phyloP scores from a whole-genome alignment of 1,139 yeast genomes.

The Geotrichum histeridarum region DNA sequence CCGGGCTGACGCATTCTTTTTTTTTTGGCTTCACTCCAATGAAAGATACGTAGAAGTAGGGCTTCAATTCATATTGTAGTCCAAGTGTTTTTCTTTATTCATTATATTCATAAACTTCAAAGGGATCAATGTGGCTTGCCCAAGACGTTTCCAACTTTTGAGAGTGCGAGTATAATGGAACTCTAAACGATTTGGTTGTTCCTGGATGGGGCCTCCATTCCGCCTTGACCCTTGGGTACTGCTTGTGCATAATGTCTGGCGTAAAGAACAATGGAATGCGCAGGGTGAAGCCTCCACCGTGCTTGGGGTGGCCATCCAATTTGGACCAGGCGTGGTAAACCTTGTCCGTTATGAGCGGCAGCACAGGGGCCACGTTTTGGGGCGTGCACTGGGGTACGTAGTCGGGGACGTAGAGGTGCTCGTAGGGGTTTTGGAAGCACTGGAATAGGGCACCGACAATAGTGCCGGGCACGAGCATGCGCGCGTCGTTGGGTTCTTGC shows the following conservation, averaged over 20 bases:
- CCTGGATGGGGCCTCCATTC: conserved; percentile 11
- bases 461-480: conserved; percentile 4
- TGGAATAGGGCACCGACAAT: conserved; percentile 10
- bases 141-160: conserved; percentile 10
- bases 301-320: neutral
- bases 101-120: conserved; percentile 5
- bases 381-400: conserved; percentile 2
- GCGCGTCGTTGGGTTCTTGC: neutral
- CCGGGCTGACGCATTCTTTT: conserved; percentile 51
- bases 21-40: no score
- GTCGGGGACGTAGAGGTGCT: neutral
- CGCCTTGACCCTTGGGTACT: conserved; percentile 9
- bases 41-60: no score
- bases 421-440: neutral
- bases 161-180: conserved; percentile 1
- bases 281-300: conserved; percentile 8
- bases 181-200: neutral
- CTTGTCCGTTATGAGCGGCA: conserved; percentile 11
- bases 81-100: no score
- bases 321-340: conserved; percentile 3
- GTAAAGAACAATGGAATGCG: conserved; percentile 11
- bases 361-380: conserved; percentile 3
- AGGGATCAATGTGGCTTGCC: conserved; percentile 15
- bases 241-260: conserved; percentile 13
- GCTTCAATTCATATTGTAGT: no score